phyloP scores from a whole-genome alignment of 2,329 filamentous ascomycete species.

The Parafenestella ontariensis region DNA sequence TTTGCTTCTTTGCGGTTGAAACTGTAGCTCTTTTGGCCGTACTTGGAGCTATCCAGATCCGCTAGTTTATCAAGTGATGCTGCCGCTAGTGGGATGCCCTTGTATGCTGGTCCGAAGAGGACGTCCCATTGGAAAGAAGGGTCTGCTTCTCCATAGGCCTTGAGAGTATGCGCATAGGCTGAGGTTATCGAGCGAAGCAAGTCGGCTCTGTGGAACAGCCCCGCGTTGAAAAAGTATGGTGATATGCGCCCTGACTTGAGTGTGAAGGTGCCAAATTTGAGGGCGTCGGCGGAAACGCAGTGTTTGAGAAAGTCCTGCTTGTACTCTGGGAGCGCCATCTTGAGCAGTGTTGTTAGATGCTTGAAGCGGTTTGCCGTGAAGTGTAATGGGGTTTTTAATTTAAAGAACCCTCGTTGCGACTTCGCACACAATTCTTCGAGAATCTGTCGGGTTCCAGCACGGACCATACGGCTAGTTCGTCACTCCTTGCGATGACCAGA shows the following conservation, averaged over 20 bases:
- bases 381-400: too few relatives aligned
- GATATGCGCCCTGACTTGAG: slow-evolving; percentile 91
- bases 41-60: slow-evolving; percentile 70
- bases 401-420: slow-evolving; percentile 42
- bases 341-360: slow-evolving; percentile 2
- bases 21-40: slow-evolving; percentile 76
- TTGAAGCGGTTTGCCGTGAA: too few relatives aligned
- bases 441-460: slow-evolving; percentile 4
- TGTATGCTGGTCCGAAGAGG: slow-evolving; percentile 94
- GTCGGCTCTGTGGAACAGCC: slow-evolving; percentile 82
- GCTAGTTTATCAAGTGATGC: slow-evolving; percentile 78
- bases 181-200: slow-evolving; percentile 79
- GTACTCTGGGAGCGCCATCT: slow-evolving; percentile 43
- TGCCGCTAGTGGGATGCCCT: slow-evolving; percentile 90
- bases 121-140: slow-evolving; percentile 73
- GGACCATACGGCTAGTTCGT: slow-evolving; percentile 32
- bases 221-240: slow-evolving; percentile 98
- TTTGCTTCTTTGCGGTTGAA: slow-evolving; percentile 98
- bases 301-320: slow-evolving; percentile 77
- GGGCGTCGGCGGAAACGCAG: slow-evolving; percentile 71
- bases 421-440: slow-evolving; percentile 37
- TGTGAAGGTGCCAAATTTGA: slow-evolving; percentile 83
- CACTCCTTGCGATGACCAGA: slow-evolving; percentile 24
- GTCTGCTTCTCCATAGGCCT: slow-evolving; percentile 52
- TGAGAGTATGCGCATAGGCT: slow-evolving; percentile 75